Base-by-base conservation (phyloP, 805 yeast genomes). In the Wickerhamomyces tratensis region DNA sequence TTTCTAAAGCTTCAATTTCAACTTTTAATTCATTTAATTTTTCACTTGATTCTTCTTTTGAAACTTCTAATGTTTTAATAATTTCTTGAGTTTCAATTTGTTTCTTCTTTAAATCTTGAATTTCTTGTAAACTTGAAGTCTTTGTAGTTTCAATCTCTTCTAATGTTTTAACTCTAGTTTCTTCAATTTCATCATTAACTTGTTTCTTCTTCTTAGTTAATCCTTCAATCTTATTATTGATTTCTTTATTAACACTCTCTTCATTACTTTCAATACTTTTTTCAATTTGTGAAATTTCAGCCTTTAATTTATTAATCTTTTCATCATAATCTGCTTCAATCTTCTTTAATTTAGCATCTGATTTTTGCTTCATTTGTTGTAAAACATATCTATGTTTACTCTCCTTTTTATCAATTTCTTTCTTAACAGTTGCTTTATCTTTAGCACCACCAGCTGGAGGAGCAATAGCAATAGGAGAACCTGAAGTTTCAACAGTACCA, bases 141-240 rank as follows among this genome's bases (percentile, higher is more conserved):
- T 51, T 49, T 35, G 47, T 47, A 25, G 39, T 33, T 35, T 54
- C 57, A 15, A 54, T 55, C 41, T 57, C 58, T 37, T 54, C 52
- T 20, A 39, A 36, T 37, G 43, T 47, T 13, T 37, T 38, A 31
- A 46, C 38, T 42, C 53, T 55, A 6, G 43, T 42, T 39, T 51
- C 57, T 30, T 43, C 56, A 33, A 51, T 59, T 39, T 54, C 40
- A 36, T 48, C 52, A 33, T 43, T 51, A n/a, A 54, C 41, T 29
- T 44, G 46, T 41, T 48, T 46, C 8, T 48, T 41, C 14, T 43
- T 41, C 20, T 41, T 43, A 30, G 50, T 56, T 40, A 46, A 52
- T 5, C 45, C 30, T 14, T 25, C 39, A 35, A 51, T 46, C 2
- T 51, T 48, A 15, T 42, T 38, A 7, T 48, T 46, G 39, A 55